phyloP scores from a whole-genome alignment of 1,284 basidiomycete species.

The Singerocomus inundabilis region DNA sequence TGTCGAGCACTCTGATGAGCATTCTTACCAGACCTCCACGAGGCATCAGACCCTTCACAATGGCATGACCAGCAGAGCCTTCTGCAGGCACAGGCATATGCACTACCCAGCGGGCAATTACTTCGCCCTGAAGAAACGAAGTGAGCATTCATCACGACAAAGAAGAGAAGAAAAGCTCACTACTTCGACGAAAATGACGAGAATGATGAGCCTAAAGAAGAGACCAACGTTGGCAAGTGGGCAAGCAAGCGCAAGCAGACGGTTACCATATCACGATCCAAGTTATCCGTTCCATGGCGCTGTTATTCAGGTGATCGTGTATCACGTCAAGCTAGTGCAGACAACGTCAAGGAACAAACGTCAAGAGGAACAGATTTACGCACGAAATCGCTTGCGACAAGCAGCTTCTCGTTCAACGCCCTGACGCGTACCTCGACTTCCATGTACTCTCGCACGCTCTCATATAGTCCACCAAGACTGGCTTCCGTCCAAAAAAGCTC shows the following conservation, averaged over 20 bases:
- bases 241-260: background rate
- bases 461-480: conserved; percentile 84
- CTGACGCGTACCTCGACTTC: conserved; percentile 86
- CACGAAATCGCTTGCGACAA: conserved; percentile 86
- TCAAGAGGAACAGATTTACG: conserved; percentile 32
- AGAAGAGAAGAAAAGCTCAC: conserved; percentile 41
- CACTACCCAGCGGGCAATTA: conserved; percentile 77
- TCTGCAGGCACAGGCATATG: conserved; percentile 34
- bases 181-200: conserved; percentile 81
- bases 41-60: conserved; percentile 21
- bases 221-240: conserved; percentile 2
- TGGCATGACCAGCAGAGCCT: conserved; percentile 1
- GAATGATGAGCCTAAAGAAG: conserved; percentile 72
- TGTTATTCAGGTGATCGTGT: conserved; percentile 90
- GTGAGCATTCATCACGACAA: background rate
- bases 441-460: conserved; percentile 93
- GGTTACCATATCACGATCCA: conserved; percentile 92
- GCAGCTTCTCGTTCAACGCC: conserved; percentile 86
- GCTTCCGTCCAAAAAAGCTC: conserved; percentile 97
- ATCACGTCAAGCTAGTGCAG: conserved; percentile 79
- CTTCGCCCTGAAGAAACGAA: conserved; percentile 61
- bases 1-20: conserved; percentile 22
- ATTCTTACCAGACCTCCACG: conserved; percentile 27
- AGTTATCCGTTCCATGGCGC: conserved; percentile 90
- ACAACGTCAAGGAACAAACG: background rate